Evolutionary conservation across 2,329 filamentous ascomycete species (phyloP).

Genomic region (Lomentospora prolificans): DNA sequence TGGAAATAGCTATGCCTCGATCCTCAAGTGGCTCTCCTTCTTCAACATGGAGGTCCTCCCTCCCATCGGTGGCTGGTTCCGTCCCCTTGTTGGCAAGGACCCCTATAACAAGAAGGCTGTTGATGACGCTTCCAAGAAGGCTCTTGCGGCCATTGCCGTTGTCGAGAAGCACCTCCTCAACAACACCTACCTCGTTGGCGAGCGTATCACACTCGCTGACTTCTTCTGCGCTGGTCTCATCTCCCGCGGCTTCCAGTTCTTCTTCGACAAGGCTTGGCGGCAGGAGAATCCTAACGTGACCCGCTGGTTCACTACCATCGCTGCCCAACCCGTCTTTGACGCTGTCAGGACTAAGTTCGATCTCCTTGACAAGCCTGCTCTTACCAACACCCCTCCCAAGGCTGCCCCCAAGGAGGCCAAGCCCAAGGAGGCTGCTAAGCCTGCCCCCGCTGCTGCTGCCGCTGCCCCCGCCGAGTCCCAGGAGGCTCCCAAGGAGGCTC

Average conservation of each 20-base stretch:
- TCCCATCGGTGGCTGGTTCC: conserved; percentile 69
- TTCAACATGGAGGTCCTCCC: conserved; percentile 81
- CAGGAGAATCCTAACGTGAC: conserved; percentile 71
- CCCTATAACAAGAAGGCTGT: conserved; percentile 98
- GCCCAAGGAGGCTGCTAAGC: conserved; percentile 54
- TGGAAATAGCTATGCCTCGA: conserved; percentile 67
- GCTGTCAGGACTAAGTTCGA: conserved; percentile 65
- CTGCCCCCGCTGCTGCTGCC: conserved; percentile 28
- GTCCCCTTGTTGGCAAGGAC: conserved; percentile 69
- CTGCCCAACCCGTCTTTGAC: conserved; percentile 86
- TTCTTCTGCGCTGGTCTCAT: conserved; percentile 73
- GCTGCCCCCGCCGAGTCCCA: conserved; percentile 74
- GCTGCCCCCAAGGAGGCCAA: conserved; percentile 26
- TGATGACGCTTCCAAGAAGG: conserved; percentile 64
- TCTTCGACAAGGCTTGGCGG: conserved; percentile 90
- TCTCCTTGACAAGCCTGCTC: conserved; percentile 75
- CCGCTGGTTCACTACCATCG: conserved; percentile 91
- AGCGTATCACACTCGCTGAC: conserved; percentile 95
- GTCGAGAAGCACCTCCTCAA: conserved; percentile 80
- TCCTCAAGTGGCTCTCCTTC: conserved; percentile 97
- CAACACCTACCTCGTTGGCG: conserved; percentile 96
- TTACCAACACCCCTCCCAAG: conserved; percentile 59
- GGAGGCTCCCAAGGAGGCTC: conserved; percentile 69
- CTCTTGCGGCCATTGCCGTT: conserved; percentile 58
- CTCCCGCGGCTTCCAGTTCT: conserved; percentile 81